Evolutionary conservation across 768 basidiomycete species (phyloP), one percentile per base, ranked within the genome.

Genomic region (Pisolithus orientalis): DNA sequence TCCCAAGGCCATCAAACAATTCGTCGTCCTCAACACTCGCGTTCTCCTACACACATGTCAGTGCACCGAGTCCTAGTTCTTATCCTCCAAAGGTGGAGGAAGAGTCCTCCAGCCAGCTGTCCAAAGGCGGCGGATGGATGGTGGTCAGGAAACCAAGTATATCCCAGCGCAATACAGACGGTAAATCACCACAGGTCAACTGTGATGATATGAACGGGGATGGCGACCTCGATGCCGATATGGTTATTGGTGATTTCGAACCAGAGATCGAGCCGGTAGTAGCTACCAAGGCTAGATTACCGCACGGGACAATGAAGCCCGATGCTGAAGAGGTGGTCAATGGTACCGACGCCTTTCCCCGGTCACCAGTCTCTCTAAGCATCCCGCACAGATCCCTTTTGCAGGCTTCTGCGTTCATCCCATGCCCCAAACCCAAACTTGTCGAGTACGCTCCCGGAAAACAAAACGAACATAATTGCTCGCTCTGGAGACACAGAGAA

Each of bases 11-110:
- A 6, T 56, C 67, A 54, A 67, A 61, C 17, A 75, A 73, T 65
- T 76, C 77, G 7, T 86, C 85, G 5, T 80, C 82, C 0, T 84
- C 84, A 1, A 83, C 83, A 28, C 75, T 90, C 21, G 80, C 85
- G 32, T 86, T 84, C 57, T 90, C 88, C 9, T 92, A 88, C 68
- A 92, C 89, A 44, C 87, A 91, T 67, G 70, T 92, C 37, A 78
- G 75, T 56, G 81, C 82, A 2, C 89, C 88, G 24, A 82, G 82
- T 65, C 82, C 85, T 27, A 80, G 83, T 54, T 90, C 88, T 14
- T 90, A 90, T 67, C 83, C 85, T 21, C 76, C 83, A 31, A 80
- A 74, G 59, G 55, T 68, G 39, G 80, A 80, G 39, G 80, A 80
- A 47, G 65, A 66, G 2, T 47, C 46, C 16, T 32, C 32, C 24